Evolutionary conservation across 2,329 filamentous ascomycete species (phyloP), one percentile per base, ranked within the genome.

Genomic region (Fusarium haematococcum): DNA sequence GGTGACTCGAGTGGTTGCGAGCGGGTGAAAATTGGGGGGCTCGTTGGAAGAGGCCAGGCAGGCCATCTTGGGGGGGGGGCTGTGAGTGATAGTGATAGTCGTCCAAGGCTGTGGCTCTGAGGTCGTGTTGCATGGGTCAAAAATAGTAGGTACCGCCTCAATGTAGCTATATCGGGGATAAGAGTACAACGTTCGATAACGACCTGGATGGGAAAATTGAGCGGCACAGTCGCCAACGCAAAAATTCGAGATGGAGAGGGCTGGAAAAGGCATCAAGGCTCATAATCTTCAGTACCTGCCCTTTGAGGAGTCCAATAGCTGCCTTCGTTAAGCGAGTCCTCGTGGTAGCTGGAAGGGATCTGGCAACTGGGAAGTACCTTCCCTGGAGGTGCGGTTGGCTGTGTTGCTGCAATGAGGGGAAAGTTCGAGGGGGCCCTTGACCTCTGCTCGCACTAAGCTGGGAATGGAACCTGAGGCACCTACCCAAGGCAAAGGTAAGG

Each of bases 51-150:
- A 63, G 66, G 43, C 43, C 43, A 48, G 43, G 23, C 14, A 57
- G 67, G 70, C 67, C 59, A 68, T 56, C 37, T 25, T 23, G 63
- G 63, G 39, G 58, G n/a, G 71, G 71, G n/a, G n/a, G n/a, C 71
- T 74, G 71, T 74, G 71, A 45, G 65, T 72, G 65, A 69, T 48
- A 69, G 60, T 64, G 65, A 72, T 69, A 62, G 65, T 59, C 65
- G 62, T 65, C 58, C 71, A 57, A 56, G 57, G 48, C 62, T 57
- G 57, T 57, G 50, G 57, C 62, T 72, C 41, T 54, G 35, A 50
- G 41, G 61, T 61, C 52, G 63, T 58, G 71, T 74, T 72, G 25
- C 68, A 74, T 74, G 25, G 65, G 58, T 72, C 57, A 65, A 41
- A 41, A 25, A 37, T 57, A 52, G 52, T 52, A 65, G 39, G 56